phyloP scores from a whole-genome alignment of 23 red algal species.

The Gracilariopsis chorda region DNA sequence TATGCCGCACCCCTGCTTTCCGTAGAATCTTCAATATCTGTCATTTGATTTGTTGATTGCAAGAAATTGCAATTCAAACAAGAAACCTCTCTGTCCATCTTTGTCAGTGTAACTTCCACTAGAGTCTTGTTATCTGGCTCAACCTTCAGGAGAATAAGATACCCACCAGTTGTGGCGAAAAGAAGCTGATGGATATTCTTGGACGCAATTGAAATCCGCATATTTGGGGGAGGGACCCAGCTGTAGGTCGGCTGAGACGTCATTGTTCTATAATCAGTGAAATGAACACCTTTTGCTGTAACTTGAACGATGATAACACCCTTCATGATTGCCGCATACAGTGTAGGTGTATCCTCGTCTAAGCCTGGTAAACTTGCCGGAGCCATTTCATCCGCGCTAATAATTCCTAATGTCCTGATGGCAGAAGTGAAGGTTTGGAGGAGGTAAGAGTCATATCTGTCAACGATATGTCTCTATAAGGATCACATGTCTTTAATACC shows the following conservation, averaged over 20 bases:
- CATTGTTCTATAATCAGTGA: slow-evolving; percentile 58
- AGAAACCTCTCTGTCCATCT: slow-evolving; percentile 77
- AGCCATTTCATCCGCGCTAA: slow-evolving; percentile 76
- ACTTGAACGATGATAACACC: slow-evolving; percentile 83
- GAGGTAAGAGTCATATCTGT: slow-evolving; percentile 75
- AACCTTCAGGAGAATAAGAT: slow-evolving; percentile 70
- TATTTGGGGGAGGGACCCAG: slow-evolving; percentile 67
- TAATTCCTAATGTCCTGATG: slow-evolving; percentile 75
- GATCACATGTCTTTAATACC: slow-evolving; percentile 96
- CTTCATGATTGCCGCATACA: slow-evolving; percentile 66
- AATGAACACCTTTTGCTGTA: slow-evolving; percentile 55
- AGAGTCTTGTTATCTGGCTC: slow-evolving; percentile 37
- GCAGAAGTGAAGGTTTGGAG: slow-evolving; percentile 83
- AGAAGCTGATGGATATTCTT: slow-evolving; percentile 72
- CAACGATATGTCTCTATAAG: slow-evolving; percentile 43
- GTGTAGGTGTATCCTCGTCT: slow-evolving; percentile 68
- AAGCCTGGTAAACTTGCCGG: slow-evolving; percentile 63
- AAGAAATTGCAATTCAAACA: slow-evolving; percentile 80
- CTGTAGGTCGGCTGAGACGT: slow-evolving; percentile 10
- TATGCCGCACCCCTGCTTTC: slow-evolving; percentile 10
- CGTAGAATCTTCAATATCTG: neutral
- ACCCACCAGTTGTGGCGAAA: slow-evolving; percentile 71
- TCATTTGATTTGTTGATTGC: slow-evolving; percentile 20
- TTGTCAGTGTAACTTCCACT: slow-evolving; percentile 45
- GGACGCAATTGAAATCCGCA: slow-evolving; percentile 69